A percentile compares a stretch with the other conserved stretches of the same genome.
These are phyloP conservation scores for Diversispora eburnea DNA, from an alignment of 192 early-diverging fungal species.

Conservation along the genomic window DNA sequence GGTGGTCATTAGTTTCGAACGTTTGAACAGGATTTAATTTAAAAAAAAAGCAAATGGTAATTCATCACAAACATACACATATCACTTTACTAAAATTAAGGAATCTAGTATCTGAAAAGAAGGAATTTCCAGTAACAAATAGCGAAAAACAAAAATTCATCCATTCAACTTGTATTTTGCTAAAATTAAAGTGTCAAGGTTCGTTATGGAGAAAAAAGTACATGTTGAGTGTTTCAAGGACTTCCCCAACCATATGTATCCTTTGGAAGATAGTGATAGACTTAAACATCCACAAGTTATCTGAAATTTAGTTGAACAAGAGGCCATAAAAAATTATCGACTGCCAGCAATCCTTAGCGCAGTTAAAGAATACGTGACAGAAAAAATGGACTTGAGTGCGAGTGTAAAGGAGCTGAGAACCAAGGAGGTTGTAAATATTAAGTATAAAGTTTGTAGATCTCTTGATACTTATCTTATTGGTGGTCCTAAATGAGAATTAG, in stretches of 20 bases:
- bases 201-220: not conserved
- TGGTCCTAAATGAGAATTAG: not conserved
- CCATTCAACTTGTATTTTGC: not conserved
- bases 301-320: slow-evolving; percentile 5
- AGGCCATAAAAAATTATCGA: slow-evolving; percentile 10
- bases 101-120: not conserved
- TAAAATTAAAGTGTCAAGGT: not conserved
- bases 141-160: not conserved
- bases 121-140: not conserved
- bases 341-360: not conserved
- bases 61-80: not conserved
- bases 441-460: slow-evolving; percentile 18
- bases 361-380: slow-evolving; percentile 10
- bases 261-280: not conserved
- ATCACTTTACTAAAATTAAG: not conserved
- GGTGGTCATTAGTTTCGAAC: not conserved
- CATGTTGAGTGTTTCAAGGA: not conserved
- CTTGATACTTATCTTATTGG: slow-evolving; percentile 10
- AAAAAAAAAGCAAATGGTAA: slow-evolving; percentile 2
- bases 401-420: slow-evolving; percentile 4
- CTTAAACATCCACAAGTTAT: not conserved
- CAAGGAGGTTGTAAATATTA: slow-evolving; percentile 12
- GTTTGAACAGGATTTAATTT: not conserved
- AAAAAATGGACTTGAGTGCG: not conserved
- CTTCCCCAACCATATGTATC: not conserved